Percentiles rank a stretch among this genome's conserved stretches.
These are phyloP conservation scores for Cryphonectria naterciae DNA, from an alignment of 2,329 filamentous ascomycete species.

Conservation along the genomic window DNA sequence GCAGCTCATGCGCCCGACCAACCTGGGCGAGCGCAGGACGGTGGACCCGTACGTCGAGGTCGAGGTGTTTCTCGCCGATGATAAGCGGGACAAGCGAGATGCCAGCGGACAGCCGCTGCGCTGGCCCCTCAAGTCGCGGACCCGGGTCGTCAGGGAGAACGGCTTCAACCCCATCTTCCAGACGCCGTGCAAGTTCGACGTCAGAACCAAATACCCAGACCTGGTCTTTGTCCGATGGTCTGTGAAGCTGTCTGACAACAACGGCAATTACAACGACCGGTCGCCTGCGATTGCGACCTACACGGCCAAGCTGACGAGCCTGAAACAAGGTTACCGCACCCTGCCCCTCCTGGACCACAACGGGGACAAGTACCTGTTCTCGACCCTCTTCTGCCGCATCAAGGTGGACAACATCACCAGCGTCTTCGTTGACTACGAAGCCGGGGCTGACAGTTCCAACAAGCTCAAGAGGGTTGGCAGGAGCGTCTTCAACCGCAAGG, in stretches of 20 bases:
- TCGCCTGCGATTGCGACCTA: slow-evolving; percentile 78
- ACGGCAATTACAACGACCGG: slow-evolving; percentile 70
- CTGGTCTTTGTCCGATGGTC: slow-evolving; percentile 93
- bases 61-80: slow-evolving; percentile 91
- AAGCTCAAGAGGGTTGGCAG: slow-evolving; percentile 61
- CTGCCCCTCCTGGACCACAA: slow-evolving; percentile 85
- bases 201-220: slow-evolving; percentile 93
- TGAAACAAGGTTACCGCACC: slow-evolving; percentile 91
- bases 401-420: slow-evolving; percentile 64
- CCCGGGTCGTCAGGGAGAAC: slow-evolving; percentile 81
- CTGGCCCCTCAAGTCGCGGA: slow-evolving; percentile 76
- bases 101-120: slow-evolving; percentile 48
- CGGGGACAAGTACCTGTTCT: slow-evolving; percentile 93
- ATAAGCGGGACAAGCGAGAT: slow-evolving; percentile 86
- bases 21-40: slow-evolving; percentile 57
- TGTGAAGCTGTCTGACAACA: slow-evolving; percentile 84
- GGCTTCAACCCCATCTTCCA: slow-evolving; percentile 93
- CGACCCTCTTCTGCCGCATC: slow-evolving; percentile 90
- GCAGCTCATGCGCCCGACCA: slow-evolving; percentile 82
- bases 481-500: slow-evolving; percentile 61
- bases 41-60: slow-evolving; percentile 95
- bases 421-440: slow-evolving; percentile 57
- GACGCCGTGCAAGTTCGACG: slow-evolving; percentile 74
- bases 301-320: slow-evolving; percentile 86
- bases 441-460: slow-evolving; percentile 49